Conservation (phyloP, 2,329 filamentous ascomycete species). For the Pestalotiopsis sp. region DNA sequence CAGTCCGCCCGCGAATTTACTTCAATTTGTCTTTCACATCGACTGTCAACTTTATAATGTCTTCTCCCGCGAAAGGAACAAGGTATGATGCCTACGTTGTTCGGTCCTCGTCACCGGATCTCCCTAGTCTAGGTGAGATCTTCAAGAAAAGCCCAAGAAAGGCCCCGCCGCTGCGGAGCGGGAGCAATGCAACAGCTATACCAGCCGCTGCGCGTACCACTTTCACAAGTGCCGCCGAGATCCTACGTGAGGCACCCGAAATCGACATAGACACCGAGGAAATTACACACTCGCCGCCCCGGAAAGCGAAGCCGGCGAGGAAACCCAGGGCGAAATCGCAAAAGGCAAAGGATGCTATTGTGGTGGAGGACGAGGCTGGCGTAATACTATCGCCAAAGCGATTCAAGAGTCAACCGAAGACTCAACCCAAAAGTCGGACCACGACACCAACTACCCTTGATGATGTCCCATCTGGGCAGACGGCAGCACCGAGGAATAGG, state of each 20-base stretch:
- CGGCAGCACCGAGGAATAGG: constrained; percentile 14
- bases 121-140: constrained; percentile 55
- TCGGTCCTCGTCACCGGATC: constrained; percentile 55
- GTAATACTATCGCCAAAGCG: constrained; percentile 26
- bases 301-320: constrained; percentile 20
- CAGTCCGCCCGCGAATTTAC: constrained; percentile 23
- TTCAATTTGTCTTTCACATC: constrained; percentile 28
- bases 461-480: constrained; percentile 11
- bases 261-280: constrained; percentile 31
- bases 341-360: constrained; percentile 15
- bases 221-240: constrained; percentile 45
- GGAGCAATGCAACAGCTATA: constrained; percentile 39
- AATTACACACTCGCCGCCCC: constrained; percentile 25
- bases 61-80: constrained; percentile 29
- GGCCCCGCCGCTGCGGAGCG: constrained; percentile 34
- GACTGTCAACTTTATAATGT: constrained; percentile 30
- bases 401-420: constrained; percentile 39
- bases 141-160: constrained; percentile 38
- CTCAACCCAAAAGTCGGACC: constrained; percentile 13
- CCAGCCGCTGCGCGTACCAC: constrained; percentile 36
- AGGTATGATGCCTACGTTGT: constrained; percentile 29
- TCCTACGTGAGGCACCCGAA: constrained; percentile 37
- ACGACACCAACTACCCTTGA: constrained; percentile 19
- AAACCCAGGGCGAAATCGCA: constrained; percentile 16
- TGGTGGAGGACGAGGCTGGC: constrained; percentile 13